phyloP scores from a whole-genome alignment of 805 yeast species.

The Candida ovalis region DNA sequence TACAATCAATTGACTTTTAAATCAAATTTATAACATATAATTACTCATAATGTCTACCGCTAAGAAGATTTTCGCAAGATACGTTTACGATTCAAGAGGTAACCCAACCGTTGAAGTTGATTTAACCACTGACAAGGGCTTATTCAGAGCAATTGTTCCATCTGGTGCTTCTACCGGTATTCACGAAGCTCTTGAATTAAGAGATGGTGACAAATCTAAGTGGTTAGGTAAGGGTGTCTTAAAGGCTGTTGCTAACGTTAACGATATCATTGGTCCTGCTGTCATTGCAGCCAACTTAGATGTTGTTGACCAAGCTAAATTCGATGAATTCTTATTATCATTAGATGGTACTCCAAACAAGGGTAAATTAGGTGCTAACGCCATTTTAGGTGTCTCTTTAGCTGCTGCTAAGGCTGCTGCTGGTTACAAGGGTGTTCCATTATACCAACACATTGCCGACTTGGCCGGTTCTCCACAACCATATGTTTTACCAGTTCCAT shows the following conservation, averaged over 20 bases:
- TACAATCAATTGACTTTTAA: too few species aligned
- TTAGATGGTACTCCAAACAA: constrained; percentile 98
- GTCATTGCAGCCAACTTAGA: constrained; percentile 75
- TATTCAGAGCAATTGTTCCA: constrained; percentile 97
- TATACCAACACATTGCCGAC: constrained; percentile 87
- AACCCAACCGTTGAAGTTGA: constrained; percentile 99
- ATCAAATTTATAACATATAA: too few species aligned
- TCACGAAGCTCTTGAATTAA: constrained; percentile 97
- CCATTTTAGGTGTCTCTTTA: constrained; percentile 95
- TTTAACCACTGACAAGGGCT: constrained; percentile 85
- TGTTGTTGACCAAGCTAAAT: constrained; percentile 79
- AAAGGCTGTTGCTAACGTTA: constrained; percentile 96
- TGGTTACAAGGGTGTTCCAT: constrained; percentile 89
- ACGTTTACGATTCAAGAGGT: constrained; percentile 99
- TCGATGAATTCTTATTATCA: constrained; percentile 79
- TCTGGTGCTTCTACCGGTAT: constrained; percentile 99
- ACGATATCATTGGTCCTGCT: constrained; percentile 93
- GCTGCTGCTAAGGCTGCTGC: constrained; percentile 99
- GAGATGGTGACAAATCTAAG: constrained; percentile 96
- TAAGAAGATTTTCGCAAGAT: constrained; percentile 86
- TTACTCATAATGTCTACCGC: constrained; percentile 58
- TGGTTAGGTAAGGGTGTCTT: constrained; percentile 99
- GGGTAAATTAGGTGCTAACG: constrained; percentile 97
- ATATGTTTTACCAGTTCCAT: constrained; percentile 96
- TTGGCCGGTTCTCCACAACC: constrained; percentile 74